Percentiles rank a stretch among this genome's conserved stretches.
These are phyloP conservation scores for Sclerotinia sclerotiorum DNA, from an alignment of 2,329 filamentous ascomycete species.

Conservation along the genomic window DNA sequence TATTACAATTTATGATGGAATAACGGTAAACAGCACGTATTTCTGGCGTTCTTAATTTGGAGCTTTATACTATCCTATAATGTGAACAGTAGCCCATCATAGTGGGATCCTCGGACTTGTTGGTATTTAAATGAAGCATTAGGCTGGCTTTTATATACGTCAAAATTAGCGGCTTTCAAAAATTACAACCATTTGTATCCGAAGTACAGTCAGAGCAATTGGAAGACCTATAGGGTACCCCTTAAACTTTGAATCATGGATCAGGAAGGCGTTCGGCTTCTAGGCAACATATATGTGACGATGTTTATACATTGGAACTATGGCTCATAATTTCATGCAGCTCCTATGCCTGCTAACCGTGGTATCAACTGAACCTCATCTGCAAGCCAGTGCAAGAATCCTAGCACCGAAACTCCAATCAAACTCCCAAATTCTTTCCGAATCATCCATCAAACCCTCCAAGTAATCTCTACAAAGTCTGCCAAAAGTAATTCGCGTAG, in stretches of 20 bases:
- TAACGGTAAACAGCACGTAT: conserved; percentile 10
- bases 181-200: neutral
- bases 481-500: conserved; percentile 96
- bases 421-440: neutral
- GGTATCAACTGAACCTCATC: conserved; percentile 11
- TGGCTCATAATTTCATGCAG: conserved; percentile 6
- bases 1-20: conserved; percentile 24
- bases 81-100: neutral
- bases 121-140: too few species aligned
- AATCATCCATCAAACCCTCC: neutral
- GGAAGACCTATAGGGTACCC: too few species aligned
- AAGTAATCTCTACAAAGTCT: conserved; percentile 62
- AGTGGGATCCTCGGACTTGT: neutral
- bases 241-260: neutral
- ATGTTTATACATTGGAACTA: conserved; percentile 7
- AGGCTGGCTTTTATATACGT: too few species aligned
- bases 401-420: conserved; percentile 7
- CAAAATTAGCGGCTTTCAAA: too few species aligned
- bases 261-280: neutral
- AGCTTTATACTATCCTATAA: too few species aligned
- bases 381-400: neutral
- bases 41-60: conserved; percentile 1
- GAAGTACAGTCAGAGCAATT: neutral
- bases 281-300: neutral
- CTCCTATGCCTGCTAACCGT: conserved; percentile 1